Conservation (phyloP, 192 early-diverging fungal species). For the Rhizophagus sp. region DNA sequence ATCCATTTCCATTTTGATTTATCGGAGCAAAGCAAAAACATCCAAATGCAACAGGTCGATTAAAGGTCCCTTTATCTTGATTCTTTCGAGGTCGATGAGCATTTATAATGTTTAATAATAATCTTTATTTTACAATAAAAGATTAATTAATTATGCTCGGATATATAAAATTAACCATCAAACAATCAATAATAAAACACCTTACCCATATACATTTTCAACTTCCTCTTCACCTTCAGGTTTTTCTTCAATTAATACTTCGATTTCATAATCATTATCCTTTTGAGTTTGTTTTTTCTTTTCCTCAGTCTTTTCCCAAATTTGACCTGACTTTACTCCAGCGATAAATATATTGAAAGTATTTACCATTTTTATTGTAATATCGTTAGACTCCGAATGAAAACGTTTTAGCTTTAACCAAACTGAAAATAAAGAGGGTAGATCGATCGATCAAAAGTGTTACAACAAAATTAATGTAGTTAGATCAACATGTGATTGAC, state of each 20-base stretch:
- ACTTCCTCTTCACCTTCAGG: not conserved
- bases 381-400: not conserved
- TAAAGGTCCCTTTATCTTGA: not conserved
- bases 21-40: constrained; percentile 22
- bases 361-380: not conserved
- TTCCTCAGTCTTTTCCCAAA: not conserved
- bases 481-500: too few species aligned
- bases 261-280: not conserved
- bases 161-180: not conserved
- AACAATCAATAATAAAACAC: not conserved
- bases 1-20: not conserved
- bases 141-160: not conserved
- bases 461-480: too few species aligned
- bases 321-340: not conserved
- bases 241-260: not conserved
- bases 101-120: constrained; percentile 7
- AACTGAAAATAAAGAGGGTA: too few species aligned
- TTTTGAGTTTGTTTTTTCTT: not conserved
- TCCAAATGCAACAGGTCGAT: constrained; percentile 13
- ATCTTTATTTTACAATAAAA: not conserved
- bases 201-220: not conserved
- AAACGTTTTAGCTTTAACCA: too few species aligned
- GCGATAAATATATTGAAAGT: not conserved
- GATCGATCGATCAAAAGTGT: too few species aligned
- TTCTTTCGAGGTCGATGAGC: constrained; percentile 1